Evolutionary conservation across 352 stramenopile genomes (phyloP), one percentile per base, ranked within the genome.

Genomic region (Globisporangium emineosum): DNA sequence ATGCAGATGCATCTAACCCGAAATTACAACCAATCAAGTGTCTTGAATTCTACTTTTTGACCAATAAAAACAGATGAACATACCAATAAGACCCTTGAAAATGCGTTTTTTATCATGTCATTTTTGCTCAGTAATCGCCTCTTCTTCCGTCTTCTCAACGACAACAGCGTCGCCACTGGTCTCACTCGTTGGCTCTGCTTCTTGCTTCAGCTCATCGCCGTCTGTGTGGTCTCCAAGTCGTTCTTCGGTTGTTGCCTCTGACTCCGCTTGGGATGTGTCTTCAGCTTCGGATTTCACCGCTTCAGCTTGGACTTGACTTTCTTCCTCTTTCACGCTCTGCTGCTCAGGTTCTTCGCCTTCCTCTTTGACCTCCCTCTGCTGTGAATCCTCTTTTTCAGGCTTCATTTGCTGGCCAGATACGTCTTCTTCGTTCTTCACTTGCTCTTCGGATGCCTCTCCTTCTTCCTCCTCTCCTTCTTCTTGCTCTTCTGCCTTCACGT

Each of bases 291-390:
- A n/a, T 1, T 54, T 54, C 25, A 54, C 37, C 37, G 9, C 25
- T 21, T 54, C 23, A 29, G 27, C 27, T 23, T 33, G 10, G n/a
- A 6, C 13, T 23, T 33, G 13, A 30, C 27, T 56, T 37, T 37
- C 50, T 2, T 37, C 13, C 50, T 37, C 50, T 37, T 56, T 35
- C 50, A 37, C 27, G 15, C 12, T 37, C 27, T 17, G 27, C 25
- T 56, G n/a, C n/a, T n/a, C 27, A 10, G 50, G 12, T 56, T 56
- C 50, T 19, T 56, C 50, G 50, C 50, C 50, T 56, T 56, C 50
- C 50, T 56, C 50, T n/a, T 37, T 37, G 25, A 33, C 25, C 7
- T 37, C 25, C 27, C 13, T 8, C 27, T 56, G 25, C 5, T 37
- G 25, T 19, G 50, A 51, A 25, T 51, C 43, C 15, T 51, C 42